Evolutionary conservation across 768 basidiomycete genomes (phyloP).

Genomic region (Rhizopogon vinicolor): DNA sequence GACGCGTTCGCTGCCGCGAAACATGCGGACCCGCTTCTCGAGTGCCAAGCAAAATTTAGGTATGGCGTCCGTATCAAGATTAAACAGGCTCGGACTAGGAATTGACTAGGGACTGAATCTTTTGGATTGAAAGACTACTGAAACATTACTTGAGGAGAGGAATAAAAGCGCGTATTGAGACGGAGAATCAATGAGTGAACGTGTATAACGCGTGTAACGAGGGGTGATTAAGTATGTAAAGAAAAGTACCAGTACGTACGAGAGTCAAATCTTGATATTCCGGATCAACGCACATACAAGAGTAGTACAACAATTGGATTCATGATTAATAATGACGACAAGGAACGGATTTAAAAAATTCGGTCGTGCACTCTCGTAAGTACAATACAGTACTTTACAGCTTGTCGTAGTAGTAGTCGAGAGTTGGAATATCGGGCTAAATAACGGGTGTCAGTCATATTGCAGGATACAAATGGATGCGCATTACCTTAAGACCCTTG

Average conservation of each 20-base stretch:
- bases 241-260: too few species aligned
- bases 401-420: conserved; percentile 95
- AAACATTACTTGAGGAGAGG: too few species aligned
- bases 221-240: too few species aligned
- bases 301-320: conserved; percentile 12
- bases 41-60: neutral
- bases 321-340: conserved; percentile 7
- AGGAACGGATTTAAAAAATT: conserved; percentile 11
- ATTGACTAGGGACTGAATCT: too few species aligned
- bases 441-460: conserved; percentile 7
- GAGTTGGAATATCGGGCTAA: conserved; percentile 81
- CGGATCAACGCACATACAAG: conserved; percentile 1
- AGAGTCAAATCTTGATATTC: too few species aligned
- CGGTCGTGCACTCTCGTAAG: conserved; percentile 4
- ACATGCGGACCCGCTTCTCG: neutral
- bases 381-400: conserved; percentile 38
- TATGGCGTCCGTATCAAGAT: too few species aligned
- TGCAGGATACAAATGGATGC: neutral
- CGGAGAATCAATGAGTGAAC: too few species aligned
- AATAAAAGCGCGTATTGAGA: too few species aligned
- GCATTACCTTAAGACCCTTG: conserved; percentile 88
- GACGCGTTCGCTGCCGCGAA: neutral
- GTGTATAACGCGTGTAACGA: too few species aligned
- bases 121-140: too few species aligned
- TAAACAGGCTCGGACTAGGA: too few species aligned